Conservation (phyloP, 2,329 filamentous ascomycete species). For the Epichloe scottii region DNA sequence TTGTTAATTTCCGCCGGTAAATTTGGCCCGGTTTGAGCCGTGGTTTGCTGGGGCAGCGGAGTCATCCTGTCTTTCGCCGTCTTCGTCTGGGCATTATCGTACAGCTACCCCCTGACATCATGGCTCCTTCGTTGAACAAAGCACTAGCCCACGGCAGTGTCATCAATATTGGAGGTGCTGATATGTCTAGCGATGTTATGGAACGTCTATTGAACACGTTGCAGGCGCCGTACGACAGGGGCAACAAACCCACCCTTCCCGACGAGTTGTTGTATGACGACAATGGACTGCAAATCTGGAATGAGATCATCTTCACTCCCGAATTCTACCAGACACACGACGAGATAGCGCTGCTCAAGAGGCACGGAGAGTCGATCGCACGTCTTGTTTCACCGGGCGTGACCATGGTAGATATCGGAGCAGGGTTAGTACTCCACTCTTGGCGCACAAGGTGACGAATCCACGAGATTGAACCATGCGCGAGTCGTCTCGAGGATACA, state of each 20-base stretch:
- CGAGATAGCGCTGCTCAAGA: slow-evolving; percentile 24
- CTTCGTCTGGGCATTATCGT: background rate
- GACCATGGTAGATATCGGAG: slow-evolving; percentile 28
- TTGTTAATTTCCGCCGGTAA: background rate
- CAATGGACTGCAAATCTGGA: slow-evolving; percentile 26
- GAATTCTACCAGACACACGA: slow-evolving; percentile 30
- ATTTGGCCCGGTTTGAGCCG: background rate
- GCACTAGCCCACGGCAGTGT: slow-evolving; percentile 18
- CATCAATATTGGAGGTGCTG: slow-evolving; percentile 26
- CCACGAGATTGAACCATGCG: too few relatives aligned
- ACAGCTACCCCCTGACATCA: background rate
- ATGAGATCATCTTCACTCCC: slow-evolving; percentile 25
- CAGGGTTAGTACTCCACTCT: slow-evolving; percentile 22
- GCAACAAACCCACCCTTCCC: slow-evolving; percentile 19
- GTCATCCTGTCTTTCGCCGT: background rate
- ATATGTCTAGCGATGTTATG: slow-evolving; percentile 17
- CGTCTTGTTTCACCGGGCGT: slow-evolving; percentile 16
- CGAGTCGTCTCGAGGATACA: too few relatives aligned
- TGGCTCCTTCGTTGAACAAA: background rate
- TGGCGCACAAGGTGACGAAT: background rate
- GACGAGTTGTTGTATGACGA: slow-evolving; percentile 30
- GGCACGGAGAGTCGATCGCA: slow-evolving; percentile 24
- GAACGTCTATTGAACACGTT: slow-evolving; percentile 17
- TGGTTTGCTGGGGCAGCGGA: background rate
- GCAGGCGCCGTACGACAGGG: slow-evolving; percentile 11